Evolutionary conservation across 2,329 filamentous ascomycete species (phyloP).

Genomic region (Tolypocladium amazonense): DNA sequence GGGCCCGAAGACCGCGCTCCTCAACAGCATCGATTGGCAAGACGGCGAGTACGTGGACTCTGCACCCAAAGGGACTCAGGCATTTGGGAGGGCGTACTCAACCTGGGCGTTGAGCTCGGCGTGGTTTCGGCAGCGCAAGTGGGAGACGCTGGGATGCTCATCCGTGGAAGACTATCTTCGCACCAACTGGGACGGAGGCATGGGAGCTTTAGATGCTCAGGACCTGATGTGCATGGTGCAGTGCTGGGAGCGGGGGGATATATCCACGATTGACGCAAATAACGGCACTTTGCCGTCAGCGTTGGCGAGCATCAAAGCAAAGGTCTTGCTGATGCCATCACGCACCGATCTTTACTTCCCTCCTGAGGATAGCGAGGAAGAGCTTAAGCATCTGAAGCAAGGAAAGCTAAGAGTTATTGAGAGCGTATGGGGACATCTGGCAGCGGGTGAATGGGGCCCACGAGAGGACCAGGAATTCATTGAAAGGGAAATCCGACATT

Average conservation of each 20-base stretch:
- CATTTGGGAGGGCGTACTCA: slow-evolving; percentile 5
- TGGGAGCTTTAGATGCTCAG: background rate
- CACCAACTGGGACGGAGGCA: background rate
- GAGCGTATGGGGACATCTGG: background rate
- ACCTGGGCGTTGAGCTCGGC: background rate
- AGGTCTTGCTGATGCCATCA: background rate
- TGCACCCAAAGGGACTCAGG: background rate
- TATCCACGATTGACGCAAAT: background rate
- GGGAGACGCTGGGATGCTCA: slow-evolving; percentile 3
- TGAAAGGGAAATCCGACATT: background rate
- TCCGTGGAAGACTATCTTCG: background rate
- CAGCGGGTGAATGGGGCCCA: background rate
- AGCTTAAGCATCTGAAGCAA: background rate
- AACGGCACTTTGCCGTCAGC: background rate
- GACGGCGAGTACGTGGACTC: background rate
- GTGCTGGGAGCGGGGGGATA: background rate
- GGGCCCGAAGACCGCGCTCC: slow-evolving; percentile 4
- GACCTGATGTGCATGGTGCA: background rate
- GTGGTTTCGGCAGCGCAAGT: slow-evolving; percentile 5
- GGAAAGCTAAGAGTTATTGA: background rate
- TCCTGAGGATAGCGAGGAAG: background rate
- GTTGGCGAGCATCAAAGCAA: background rate
- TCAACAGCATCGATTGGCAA: slow-evolving; percentile 3
- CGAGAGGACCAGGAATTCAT: background rate
- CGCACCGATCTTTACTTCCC: background rate